phyloP scores from a whole-genome alignment of 2,329 filamentous ascomycete genomes.

The Lecanicillium sp. region DNA sequence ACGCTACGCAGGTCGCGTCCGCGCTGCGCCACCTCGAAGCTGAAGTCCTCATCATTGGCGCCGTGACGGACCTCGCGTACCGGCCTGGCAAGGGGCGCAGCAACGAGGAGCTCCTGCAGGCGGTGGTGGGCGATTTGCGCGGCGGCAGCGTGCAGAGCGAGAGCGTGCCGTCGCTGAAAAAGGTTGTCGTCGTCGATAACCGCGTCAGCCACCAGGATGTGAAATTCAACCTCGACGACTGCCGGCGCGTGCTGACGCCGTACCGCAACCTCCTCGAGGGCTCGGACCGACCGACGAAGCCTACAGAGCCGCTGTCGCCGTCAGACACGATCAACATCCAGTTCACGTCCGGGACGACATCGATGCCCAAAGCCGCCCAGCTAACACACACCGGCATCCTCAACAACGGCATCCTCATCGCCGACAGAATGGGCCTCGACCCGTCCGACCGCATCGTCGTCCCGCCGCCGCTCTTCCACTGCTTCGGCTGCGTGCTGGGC shows the following conservation, averaged over 20 bases:
- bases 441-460: slow-evolving; percentile 71
- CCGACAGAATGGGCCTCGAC: slow-evolving; percentile 73
- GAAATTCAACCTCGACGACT: slow-evolving; percentile 34
- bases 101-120: slow-evolving; percentile 40
- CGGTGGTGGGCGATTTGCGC: slow-evolving; percentile 35
- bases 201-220: slow-evolving; percentile 39
- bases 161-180: slow-evolving; percentile 60
- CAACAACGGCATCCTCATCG: slow-evolving; percentile 86
- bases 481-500: slow-evolving; percentile 87
- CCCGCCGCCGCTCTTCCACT: slow-evolving; percentile 80
- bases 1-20: slow-evolving; percentile 65
- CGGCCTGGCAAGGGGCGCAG: slow-evolving; percentile 46
- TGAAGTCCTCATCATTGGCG: slow-evolving; percentile 71
- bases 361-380: slow-evolving; percentile 83
- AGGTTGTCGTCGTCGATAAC: slow-evolving; percentile 75
- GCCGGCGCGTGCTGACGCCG: slow-evolving; percentile 33
- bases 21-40: slow-evolving; percentile 70
- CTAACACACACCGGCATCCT: slow-evolving; percentile 79
- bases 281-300: slow-evolving; percentile 26
- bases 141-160: slow-evolving; percentile 24
- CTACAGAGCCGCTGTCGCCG: slow-evolving; percentile 41
- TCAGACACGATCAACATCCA: slow-evolving; percentile 87
- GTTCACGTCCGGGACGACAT: slow-evolving; percentile 94
- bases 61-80: slow-evolving; percentile 76
- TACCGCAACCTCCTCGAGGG: slow-evolving; percentile 33